Percentiles rank a stretch among this genome's conserved stretches.
phyloP scores from a whole-genome alignment of 768 basidiomycete genomes.

The Fomitopsis serialis region DNA sequence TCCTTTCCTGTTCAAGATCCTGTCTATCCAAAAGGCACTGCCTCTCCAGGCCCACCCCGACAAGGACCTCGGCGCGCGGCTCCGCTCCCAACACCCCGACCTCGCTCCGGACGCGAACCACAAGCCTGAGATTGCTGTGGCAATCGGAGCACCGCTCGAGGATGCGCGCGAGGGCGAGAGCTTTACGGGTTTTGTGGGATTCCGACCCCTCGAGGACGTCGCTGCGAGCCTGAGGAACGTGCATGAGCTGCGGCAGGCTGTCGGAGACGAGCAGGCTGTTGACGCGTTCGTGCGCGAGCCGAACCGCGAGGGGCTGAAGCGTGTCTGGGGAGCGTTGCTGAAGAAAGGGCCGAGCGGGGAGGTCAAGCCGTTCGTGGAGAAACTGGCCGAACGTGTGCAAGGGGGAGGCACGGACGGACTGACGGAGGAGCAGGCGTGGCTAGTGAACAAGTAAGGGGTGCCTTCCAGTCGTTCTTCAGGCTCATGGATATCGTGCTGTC shows the following conservation, averaged over 20 bases:
- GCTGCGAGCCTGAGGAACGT: constrained; percentile 34
- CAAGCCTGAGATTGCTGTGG: constrained; percentile 58
- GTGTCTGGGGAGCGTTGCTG: constrained; percentile 40
- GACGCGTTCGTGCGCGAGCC: constrained; percentile 26
- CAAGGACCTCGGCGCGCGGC: constrained; percentile 38
- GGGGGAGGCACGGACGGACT: constrained; percentile 10
- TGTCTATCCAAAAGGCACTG: constrained; percentile 49
- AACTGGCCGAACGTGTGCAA: constrained; percentile 24
- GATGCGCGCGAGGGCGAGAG: constrained; percentile 4
- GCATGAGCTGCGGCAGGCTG: constrained; percentile 37
- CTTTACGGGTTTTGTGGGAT: constrained; percentile 45
- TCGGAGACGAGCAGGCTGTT: constrained; percentile 30
- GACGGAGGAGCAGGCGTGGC: constrained; percentile 21
- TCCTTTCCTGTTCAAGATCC: constrained; percentile 54
- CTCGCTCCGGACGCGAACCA: constrained; percentile 45
- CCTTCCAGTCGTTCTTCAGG: not conserved
- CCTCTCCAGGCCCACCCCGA: constrained; percentile 56
- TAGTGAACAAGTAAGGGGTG: constrained; percentile 26
- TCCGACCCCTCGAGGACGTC: constrained; percentile 43
- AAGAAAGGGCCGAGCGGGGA: constrained; percentile 21
- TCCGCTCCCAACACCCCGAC: constrained; percentile 38
- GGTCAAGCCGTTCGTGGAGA: constrained; percentile 27
- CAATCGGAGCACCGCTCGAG: constrained; percentile 35
- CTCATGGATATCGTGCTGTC: not conserved
- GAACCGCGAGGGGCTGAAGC: constrained; percentile 28